Evolutionary conservation across 371 early-diverging fungal species (phyloP).

Genomic region (Mortierella sp.): DNA sequence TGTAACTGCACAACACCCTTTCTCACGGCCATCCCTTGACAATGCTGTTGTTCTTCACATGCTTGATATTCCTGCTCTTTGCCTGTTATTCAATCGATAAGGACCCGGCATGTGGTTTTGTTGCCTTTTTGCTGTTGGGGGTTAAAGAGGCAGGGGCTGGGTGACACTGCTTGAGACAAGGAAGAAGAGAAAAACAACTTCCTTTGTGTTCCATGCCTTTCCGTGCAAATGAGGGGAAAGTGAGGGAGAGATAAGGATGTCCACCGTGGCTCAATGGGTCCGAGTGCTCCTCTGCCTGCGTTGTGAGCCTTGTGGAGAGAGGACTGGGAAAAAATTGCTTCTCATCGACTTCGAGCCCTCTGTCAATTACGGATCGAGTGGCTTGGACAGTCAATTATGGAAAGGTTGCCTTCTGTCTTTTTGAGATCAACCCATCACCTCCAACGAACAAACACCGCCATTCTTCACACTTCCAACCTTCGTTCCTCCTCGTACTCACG

Average conservation of each 20-base stretch:
- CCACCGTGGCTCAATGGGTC: too few relatives aligned
- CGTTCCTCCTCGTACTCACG: background rate
- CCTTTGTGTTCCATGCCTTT: too few relatives aligned
- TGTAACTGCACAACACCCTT: background rate
- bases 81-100: background rate
- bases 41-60: background rate
- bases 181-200: background rate
- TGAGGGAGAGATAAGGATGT: too few relatives aligned
- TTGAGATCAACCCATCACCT: conserved; percentile 11
- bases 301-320: too few relatives aligned
- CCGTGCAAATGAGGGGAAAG: too few relatives aligned
- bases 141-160: background rate
- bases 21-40: background rate
- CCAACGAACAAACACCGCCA: background rate
- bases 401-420: background rate
- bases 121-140: background rate
- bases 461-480: background rate
- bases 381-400: conserved; percentile 2
- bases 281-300: too few relatives aligned
- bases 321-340: too few relatives aligned
- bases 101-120: background rate
- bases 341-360: background rate
- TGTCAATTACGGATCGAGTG: background rate
- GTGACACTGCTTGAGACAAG: background rate
- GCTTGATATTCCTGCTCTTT: background rate